phyloP scores from a whole-genome alignment of 78 protist species.

The Dictyostelium brefeldianum region DNA sequence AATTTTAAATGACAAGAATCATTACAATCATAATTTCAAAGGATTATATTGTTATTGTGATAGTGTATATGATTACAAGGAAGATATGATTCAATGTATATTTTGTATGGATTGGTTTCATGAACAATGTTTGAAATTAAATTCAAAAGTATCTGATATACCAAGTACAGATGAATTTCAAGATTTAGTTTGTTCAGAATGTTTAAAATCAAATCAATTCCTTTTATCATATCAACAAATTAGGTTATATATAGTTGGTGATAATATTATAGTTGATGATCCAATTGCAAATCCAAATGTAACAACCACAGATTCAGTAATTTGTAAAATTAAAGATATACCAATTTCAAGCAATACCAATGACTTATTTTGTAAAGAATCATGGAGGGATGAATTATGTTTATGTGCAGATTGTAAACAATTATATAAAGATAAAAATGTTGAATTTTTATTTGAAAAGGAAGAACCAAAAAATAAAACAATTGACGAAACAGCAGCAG shows the following conservation, averaged over 20 bases:
- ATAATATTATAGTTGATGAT: neutral
- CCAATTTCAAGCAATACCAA: neutral
- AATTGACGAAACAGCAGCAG: neutral
- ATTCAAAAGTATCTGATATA: conserved; percentile 35
- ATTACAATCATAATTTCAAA: conserved; percentile 72
- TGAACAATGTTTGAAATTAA: conserved; percentile 63
- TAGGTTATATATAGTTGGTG: conserved; percentile 1
- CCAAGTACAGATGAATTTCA: conserved; percentile 50
- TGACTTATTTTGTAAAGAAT: conserved; percentile 66
- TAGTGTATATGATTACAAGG: conserved; percentile 38
- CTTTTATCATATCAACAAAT: conserved; percentile 23
- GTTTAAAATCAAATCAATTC: conserved; percentile 26
- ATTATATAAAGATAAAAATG: conserved; percentile 17
- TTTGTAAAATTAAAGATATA: neutral
- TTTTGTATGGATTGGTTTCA: conserved; percentile 83
- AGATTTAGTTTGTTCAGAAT: conserved; percentile 55
- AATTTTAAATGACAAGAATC: conserved; percentile 29
- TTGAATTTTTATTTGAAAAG: conserved; percentile 37
- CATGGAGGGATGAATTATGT: conserved; percentile 71
- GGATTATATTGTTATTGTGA: conserved; percentile 83
- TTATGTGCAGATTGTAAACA: conserved; percentile 37
- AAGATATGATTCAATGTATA: conserved; percentile 80
- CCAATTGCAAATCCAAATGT: neutral
- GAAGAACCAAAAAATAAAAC: conserved; percentile 8
- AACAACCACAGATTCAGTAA: neutral